phyloP scores from a whole-genome alignment of 139 green algal species.

The Chlorella sp. region DNA sequence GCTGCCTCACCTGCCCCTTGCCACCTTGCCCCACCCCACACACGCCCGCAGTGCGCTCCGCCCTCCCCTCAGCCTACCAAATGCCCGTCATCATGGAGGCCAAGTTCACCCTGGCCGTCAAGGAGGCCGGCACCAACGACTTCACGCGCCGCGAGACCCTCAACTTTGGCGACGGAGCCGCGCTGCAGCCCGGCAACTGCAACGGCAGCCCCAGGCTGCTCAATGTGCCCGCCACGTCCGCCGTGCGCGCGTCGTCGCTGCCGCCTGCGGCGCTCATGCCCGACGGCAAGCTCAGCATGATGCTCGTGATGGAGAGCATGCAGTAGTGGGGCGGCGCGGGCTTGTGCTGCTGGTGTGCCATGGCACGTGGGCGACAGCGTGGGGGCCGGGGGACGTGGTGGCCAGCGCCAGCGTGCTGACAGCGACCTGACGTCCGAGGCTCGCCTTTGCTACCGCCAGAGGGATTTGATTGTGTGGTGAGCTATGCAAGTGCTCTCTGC shows the following conservation, averaged over 20 bases:
- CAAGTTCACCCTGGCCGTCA: neutral
- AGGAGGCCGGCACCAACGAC: neutral
- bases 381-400: too few relatives aligned
- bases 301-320: neutral
- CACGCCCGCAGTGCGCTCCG: too few relatives aligned
- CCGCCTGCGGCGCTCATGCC: neutral
- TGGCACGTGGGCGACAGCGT: too few relatives aligned
- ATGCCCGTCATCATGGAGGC: neutral
- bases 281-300: neutral
- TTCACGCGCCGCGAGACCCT: neutral
- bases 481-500: too few relatives aligned
- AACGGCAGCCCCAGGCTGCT: neutral
- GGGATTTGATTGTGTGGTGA: too few relatives aligned
- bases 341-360: too few relatives aligned
- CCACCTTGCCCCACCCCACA: too few relatives aligned
- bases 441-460: too few relatives aligned
- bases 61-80: neutral
- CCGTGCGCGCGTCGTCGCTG: neutral
- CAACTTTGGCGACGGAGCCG: neutral
- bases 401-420: too few relatives aligned
- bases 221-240: neutral
- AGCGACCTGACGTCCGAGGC: too few relatives aligned
- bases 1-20: too few relatives aligned
- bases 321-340: too few relatives aligned
- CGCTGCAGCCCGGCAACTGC: neutral